Percentiles rank a stretch among this genome's conserved stretches.
Evolutionary conservation across 345 rosid species (phyloP).

Genomic region (Lepidium aucheri): DNA sequence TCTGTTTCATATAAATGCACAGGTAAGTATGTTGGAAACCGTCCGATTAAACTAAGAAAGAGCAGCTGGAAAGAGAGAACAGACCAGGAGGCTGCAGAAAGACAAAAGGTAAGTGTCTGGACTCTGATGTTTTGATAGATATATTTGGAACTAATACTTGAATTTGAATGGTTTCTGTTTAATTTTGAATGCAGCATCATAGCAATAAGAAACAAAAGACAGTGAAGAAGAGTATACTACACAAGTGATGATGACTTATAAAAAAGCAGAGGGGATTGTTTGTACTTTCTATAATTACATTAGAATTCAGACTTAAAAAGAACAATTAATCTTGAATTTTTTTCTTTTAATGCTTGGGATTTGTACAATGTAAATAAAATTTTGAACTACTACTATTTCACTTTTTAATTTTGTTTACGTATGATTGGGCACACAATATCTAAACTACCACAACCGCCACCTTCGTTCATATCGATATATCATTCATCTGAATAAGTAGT

Average conservation of each 20-base stretch:
- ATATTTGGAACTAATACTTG: not conserved
- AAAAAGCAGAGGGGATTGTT: not conserved
- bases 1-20: slow-evolving; percentile 7
- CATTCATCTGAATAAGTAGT: not conserved
- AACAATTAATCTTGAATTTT: not conserved
- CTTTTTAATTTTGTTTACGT: not conserved
- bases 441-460: slow-evolving; percentile 15
- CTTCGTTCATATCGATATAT: not conserved
- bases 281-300: not conserved
- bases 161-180: not conserved
- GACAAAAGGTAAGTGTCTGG: slow-evolving; percentile 38
- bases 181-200: slow-evolving; percentile 32
- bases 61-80: no score
- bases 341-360: not conserved
- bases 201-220: slow-evolving; percentile 64
- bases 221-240: slow-evolving; percentile 71
- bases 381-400: not conserved
- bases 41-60: no score
- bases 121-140: not conserved
- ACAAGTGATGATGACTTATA: slow-evolving; percentile 46
- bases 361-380: not conserved
- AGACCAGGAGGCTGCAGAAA: no score
- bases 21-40: slow-evolving; percentile 97
- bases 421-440: slow-evolving; percentile 1
- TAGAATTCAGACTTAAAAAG: not conserved